Evolutionary conservation across 768 basidiomycete genomes (phyloP).

Genomic region (Dendrothele bispora): DNA sequence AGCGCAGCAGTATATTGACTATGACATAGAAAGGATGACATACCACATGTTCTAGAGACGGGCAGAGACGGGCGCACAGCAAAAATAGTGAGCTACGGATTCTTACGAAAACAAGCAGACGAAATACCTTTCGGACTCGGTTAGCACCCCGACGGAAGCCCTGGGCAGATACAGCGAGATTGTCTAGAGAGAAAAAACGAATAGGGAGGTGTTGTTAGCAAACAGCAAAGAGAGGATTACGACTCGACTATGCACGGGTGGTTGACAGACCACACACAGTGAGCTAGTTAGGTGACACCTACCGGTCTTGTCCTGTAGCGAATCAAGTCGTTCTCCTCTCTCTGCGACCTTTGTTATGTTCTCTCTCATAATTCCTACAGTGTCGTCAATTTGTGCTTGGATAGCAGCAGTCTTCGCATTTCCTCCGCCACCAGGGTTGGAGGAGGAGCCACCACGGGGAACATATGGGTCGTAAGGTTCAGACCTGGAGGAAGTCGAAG

Average conservation of each 20-base stretch:
- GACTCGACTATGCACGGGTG: too few species aligned
- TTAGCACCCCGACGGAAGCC: slow-evolving; percentile 98
- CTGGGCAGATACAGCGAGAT: slow-evolving; percentile 97
- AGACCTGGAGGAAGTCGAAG: slow-evolving; percentile 57
- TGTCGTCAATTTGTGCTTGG: slow-evolving; percentile 96
- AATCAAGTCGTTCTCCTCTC: slow-evolving; percentile 91
- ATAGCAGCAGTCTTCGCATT: slow-evolving; percentile 92
- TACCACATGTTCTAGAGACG: slow-evolving; percentile 90
- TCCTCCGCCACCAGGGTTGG: slow-evolving; percentile 50
- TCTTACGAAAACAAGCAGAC: not conserved
- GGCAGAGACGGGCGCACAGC: too few species aligned
- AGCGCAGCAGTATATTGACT: not conserved
- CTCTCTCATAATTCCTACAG: slow-evolving; percentile 96
- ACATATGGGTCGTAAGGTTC: slow-evolving; percentile 99
- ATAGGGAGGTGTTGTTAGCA: too few species aligned
- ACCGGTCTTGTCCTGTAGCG: slow-evolving; percentile 98
- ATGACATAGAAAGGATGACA: slow-evolving; percentile 27
- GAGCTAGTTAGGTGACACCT: slow-evolving; percentile 26
- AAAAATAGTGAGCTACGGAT: not conserved
- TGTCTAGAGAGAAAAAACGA: slow-evolving; percentile 56
- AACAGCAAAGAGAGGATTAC: too few species aligned
- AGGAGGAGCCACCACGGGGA: slow-evolving; percentile 75
- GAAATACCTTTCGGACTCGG: slow-evolving; percentile 63
- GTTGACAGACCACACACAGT: not conserved
- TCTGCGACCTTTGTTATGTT: slow-evolving; percentile 97